Conservation (phyloP, 2,329 filamentous ascomycete genomes). For the Alternaria gansuensis region DNA sequence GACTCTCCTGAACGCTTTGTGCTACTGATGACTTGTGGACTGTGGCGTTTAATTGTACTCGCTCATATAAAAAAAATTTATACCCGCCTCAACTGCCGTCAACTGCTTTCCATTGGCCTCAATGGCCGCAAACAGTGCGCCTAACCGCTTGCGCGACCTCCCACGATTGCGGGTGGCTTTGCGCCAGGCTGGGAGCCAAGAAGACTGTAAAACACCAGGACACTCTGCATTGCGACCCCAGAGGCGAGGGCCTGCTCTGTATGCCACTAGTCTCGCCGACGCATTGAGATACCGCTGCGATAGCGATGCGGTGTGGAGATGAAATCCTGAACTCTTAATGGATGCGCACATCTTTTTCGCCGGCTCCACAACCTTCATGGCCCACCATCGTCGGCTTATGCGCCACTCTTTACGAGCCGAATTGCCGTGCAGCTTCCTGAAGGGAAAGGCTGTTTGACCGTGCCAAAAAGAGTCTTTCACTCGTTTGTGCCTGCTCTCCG, state of each 20-base stretch:
- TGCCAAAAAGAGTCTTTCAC: constrained; percentile 9
- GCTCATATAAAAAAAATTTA: background rate
- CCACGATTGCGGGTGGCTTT: constrained; percentile 15
- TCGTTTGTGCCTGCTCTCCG: constrained; percentile 1
- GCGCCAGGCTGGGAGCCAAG: constrained; percentile 22
- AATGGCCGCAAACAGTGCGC: constrained; percentile 15
- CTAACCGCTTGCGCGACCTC: constrained; percentile 20
- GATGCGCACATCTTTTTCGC: background rate
- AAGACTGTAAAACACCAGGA: constrained; percentile 18
- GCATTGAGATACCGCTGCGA: constrained; percentile 11
- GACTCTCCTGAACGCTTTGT: constrained; percentile 7
- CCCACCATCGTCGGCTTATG: constrained; percentile 10
- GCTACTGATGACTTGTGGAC: background rate
- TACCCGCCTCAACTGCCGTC: constrained; percentile 3
- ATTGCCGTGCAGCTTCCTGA: constrained; percentile 15
- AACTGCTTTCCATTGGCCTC: constrained; percentile 8
- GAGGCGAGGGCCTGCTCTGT: constrained; percentile 8
- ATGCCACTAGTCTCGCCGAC: constrained; percentile 6
- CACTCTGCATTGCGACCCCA: constrained; percentile 16
- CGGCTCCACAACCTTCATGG: background rate
- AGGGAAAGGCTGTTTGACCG: constrained; percentile 11
- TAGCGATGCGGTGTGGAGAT: constrained; percentile 15
- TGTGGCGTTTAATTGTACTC: background rate
- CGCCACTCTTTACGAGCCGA: constrained; percentile 17
- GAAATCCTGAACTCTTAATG: background rate